These are phyloP conservation scores for Catharanthus roseus DNA, from an alignment of 257 asterid species.

Conservation along the genomic window DNA sequence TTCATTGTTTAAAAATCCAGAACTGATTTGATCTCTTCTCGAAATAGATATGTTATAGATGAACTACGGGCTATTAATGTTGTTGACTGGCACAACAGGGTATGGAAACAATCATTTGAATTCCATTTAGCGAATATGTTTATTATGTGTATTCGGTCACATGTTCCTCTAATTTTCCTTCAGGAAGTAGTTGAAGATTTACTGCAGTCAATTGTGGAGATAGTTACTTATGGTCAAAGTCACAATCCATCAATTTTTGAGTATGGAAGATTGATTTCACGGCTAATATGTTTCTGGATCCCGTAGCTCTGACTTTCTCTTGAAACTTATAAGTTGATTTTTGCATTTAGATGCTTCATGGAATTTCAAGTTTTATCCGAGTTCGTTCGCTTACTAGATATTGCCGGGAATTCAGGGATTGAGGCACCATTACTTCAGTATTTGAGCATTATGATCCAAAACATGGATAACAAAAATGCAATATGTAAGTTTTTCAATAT, in stretches of 20 bases:
- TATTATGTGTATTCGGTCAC: neutral
- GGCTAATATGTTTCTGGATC: constrained; percentile 2
- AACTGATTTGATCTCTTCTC: neutral
- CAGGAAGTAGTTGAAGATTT: constrained; percentile 19
- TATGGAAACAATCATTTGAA: neutral
- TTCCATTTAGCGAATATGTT: neutral
- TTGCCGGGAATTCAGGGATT: constrained; percentile 16
- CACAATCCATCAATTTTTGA: constrained; percentile 21
- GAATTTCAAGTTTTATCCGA: constrained; percentile 22
- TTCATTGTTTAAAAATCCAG: neutral
- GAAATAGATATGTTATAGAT: constrained; percentile 7
- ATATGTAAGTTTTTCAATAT: constrained; percentile 16
- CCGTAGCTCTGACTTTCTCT: neutral
- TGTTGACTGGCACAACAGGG: constrained; percentile 19
- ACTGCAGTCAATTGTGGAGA: constrained; percentile 22
- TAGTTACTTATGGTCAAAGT: constrained; percentile 18
- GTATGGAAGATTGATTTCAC: neutral
- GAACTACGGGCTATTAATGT: constrained; percentile 14
- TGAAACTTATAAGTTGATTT: neutral
- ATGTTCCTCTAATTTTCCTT: neutral
- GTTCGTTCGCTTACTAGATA: constrained; percentile 12
- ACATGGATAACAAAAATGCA: constrained; percentile 13
- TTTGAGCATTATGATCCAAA: constrained; percentile 25
- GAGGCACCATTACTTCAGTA: constrained; percentile 21
- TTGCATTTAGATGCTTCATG: constrained; percentile 21